Evolutionary conservation across 2,329 filamentous ascomycete species (phyloP), one percentile per base, ranked within the genome.

Genomic region (Diaporthe citriasiana): DNA sequence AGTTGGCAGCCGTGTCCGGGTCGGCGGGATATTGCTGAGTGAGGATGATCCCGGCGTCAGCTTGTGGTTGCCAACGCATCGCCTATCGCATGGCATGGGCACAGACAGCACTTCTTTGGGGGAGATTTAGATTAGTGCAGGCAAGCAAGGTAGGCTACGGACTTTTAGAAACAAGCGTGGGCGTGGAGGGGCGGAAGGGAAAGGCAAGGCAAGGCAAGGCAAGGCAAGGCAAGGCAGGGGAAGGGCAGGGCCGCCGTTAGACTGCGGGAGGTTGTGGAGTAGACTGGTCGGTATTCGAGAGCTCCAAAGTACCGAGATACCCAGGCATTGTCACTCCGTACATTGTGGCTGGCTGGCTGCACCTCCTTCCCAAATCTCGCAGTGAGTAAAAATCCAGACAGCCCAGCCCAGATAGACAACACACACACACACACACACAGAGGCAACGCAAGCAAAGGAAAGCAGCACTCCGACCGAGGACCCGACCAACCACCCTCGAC

Each of bases 11-110:
- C 30, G 38, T 5, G 33, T 63, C 57, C 59, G 25, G 40, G 40
- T 51, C 63, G 30, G 30, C 63, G 45, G 63, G 30, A n/a, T 25
- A 27, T 9, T 66, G 63, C 63, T 66, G 63, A 66, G 63, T 66
- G 63, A 66, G 63, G 63, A 66, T 66, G 22, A 66, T 66, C 63
- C 63, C n/a, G 35, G 63, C 63, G 63, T 51, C 30, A 19, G 45
- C 63, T 40, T 17, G 63, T 51, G 45, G 45, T 25, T 66, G 63
- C 63, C 63, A 66, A 10, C 63, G 63, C 63, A 66, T 66, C 63
- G 30, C 45, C 13, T 22, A 19, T 63, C 25, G 59, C 57, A 51
- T 27, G 50, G 50, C n/a, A 42, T 60, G 53, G 27, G 50, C 57
- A 63, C 40, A 19, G 25, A 45, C 38, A 42, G 10, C 17, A 55